Percentiles rank a stretch among this genome's conserved stretches.
Conservation (phyloP, 129 eudicot species). For the Lonicera japonica region DNA sequence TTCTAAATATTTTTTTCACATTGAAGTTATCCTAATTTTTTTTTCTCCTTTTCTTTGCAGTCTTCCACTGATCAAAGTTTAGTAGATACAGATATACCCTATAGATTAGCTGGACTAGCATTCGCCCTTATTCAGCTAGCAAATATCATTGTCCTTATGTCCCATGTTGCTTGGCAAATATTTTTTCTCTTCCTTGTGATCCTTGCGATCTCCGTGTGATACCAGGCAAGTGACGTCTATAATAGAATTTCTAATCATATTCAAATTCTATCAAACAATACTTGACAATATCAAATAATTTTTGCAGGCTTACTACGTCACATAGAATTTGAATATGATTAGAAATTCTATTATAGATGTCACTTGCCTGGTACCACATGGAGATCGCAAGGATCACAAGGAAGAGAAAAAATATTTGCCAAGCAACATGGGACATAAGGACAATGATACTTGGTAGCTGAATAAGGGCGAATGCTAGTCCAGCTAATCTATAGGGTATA, state of each 20-base stretch:
- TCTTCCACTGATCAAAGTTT: conserved; percentile 87
- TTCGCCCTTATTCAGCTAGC: conserved; percentile 70
- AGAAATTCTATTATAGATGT: not conserved
- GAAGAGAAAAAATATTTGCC: conserved; percentile 71
- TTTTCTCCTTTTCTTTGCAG: conserved; percentile 30
- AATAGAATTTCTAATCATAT: not conserved
- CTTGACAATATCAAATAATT: not conserved
- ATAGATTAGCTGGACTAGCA: conserved; percentile 78
- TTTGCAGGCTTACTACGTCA: conserved; percentile 63
- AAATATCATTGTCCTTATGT: conserved; percentile 60
- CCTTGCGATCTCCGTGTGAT: conserved; percentile 68
- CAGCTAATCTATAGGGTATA: conserved; percentile 81
- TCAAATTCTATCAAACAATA: not conserved
- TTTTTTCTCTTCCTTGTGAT: conserved; percentile 49
- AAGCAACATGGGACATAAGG: conserved; percentile 71
- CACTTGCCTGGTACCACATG: conserved; percentile 72
- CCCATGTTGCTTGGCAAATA: conserved; percentile 78
- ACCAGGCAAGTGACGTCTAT: conserved; percentile 46
- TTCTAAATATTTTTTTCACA: not conserved
- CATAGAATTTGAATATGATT: not conserved
- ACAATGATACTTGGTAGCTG: conserved; percentile 58
- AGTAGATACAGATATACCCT: conserved; percentile 82
- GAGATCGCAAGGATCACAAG: conserved; percentile 56
- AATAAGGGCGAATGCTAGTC: conserved; percentile 69
- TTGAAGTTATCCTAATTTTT: not conserved